Evolutionary conservation across 140 eudicot species (phyloP).

Genomic region (Bidens hawaiensis): DNA sequence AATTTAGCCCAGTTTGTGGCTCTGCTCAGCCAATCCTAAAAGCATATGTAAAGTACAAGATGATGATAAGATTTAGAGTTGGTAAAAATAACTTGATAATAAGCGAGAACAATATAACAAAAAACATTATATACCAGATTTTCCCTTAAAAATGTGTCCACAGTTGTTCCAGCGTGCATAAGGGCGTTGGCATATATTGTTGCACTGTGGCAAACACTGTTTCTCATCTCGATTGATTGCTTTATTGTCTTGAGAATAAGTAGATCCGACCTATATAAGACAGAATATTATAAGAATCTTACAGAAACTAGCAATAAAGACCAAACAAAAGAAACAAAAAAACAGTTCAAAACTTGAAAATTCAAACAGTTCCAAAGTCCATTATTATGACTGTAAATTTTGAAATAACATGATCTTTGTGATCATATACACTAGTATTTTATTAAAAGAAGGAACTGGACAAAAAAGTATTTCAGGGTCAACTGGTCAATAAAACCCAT

Average conservation of each 20-base stretch:
- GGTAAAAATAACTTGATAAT: background rate
- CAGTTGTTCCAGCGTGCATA: constrained; percentile 99
- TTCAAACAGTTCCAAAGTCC: too few relatives aligned
- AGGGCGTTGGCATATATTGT: constrained; percentile 93
- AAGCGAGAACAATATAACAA: background rate
- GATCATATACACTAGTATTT: background rate
- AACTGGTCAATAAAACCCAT: background rate
- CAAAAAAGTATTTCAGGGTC: background rate
- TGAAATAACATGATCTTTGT: background rate
- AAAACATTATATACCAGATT: constrained; percentile 56
- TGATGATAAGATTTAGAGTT: background rate
- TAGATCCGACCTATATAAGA: constrained; percentile 75
- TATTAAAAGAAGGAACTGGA: background rate
- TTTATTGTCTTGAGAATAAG: constrained; percentile 95
- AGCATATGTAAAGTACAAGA: constrained; percentile 7
- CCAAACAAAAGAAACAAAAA: background rate
- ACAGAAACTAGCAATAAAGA: background rate
- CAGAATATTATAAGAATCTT: background rate
- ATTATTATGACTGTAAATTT: too few relatives aligned
- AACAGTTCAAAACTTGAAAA: too few relatives aligned
- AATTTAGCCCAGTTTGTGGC: constrained; percentile 99
- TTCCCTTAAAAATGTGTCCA: constrained; percentile 67
- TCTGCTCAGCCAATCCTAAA: constrained; percentile 95
- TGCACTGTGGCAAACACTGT: constrained; percentile 99
- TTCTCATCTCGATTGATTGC: constrained; percentile 97